phyloP scores from a whole-genome alignment of 78 protist genomes.

The Salpingoeca rosetta region DNA sequence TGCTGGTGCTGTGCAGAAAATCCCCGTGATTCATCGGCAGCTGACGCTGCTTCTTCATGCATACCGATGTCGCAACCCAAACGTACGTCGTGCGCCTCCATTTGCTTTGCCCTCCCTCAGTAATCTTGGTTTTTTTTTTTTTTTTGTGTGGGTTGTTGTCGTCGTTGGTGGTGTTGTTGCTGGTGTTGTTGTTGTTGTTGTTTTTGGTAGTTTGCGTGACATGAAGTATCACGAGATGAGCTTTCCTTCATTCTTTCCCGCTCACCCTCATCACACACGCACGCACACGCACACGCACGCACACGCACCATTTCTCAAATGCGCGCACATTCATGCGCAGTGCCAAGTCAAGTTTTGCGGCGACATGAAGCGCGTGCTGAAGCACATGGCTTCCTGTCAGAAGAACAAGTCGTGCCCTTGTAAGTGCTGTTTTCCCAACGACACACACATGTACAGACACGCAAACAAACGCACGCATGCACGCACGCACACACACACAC shows the following conservation, averaged over 20 bases:
- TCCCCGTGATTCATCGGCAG: slow-evolving; percentile 5
- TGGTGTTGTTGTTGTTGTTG: too few species aligned
- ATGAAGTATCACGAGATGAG: neutral
- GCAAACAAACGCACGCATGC: too few species aligned
- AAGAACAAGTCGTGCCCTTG: neutral
- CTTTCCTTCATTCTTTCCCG: neutral
- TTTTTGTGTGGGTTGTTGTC: too few species aligned
- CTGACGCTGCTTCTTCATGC: slow-evolving; percentile 20
- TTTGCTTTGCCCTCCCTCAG: too few species aligned
- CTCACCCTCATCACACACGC: neutral
- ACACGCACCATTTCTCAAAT: neutral
- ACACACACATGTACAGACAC: too few species aligned
- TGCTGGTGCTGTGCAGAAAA: too few species aligned
- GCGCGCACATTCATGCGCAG: neutral
- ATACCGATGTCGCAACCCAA: too few species aligned
- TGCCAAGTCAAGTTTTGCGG: neutral
- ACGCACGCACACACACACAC: too few species aligned
- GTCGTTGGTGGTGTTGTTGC: too few species aligned
- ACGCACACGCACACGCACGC: neutral
- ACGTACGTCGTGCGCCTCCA: too few species aligned
- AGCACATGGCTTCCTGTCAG: slow-evolving; percentile 15
- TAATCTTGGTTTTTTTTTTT: too few species aligned
- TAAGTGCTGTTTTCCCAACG: too few species aligned
- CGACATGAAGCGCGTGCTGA: slow-evolving; percentile 15
- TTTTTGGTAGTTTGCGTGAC: neutral